Base-by-base conservation (phyloP, 108 stramenopile genomes). In the Bacterosira constricta region DNA sequence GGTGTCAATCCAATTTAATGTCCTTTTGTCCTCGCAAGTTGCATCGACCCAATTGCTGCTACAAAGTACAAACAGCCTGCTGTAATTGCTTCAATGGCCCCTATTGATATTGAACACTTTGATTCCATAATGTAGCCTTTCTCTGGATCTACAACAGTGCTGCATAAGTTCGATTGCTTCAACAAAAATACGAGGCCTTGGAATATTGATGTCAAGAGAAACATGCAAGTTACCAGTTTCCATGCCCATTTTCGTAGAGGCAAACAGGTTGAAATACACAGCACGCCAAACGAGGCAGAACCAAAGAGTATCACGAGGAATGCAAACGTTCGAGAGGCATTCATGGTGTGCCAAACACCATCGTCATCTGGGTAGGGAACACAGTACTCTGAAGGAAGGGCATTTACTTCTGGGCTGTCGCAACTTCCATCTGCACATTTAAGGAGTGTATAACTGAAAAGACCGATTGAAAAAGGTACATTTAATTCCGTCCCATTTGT, bases 191-290 rank as follows among this genome's bases (percentile, higher is more conserved):
- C 39, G 23, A 62, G 27, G 10, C 60, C 60, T 27, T 62, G 39
- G 25, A 66, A 66, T 23, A 66, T 39, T 36, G 65, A 53, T 21
- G 65, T 21, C 51, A 66, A 23, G 8, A 66, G 25, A 2, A 52
- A 49, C 32, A 53, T 32, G 31, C 13, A 6, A 3, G 51, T 13
- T 5, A 53, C 35, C 8, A 66, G 10, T 21, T 20, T 50, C 63
- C 63, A 64, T 15, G 13, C 6, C 3, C 7, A 3, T 49, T n/a
- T 10, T 32, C 13, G 36, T 5, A 64, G 34, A 17, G 25, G 2
- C 11, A 45, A 64, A 18, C 63, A 64, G 4, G n/a, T 45, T 20
- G 63, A 64, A 12, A 52, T 21, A 10, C 49, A 37, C 1, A 66
- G 3, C 23, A 51, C 12, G 8, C 25, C 21, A 17, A 52, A 7